Base-by-base conservation (phyloP, 305 asterid genomes). In the Solanum chacoense region DNA sequence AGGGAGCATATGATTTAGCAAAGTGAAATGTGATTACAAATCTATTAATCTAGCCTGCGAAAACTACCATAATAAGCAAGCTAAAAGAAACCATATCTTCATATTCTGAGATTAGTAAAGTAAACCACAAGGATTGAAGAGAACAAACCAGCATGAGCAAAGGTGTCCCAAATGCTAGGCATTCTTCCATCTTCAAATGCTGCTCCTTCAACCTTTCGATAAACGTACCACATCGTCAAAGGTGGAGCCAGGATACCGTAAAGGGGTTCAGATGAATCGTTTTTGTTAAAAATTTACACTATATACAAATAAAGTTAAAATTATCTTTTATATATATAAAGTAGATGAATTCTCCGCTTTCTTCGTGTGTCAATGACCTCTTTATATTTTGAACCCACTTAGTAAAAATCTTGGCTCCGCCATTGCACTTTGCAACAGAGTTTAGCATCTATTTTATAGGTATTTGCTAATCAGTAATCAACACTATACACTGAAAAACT, bases 131-230 rank as follows among this genome's bases (percentile, higher is more conserved):
- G 85, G 85, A 12, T 20, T 36, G 37, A 45, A 50, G 29, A 81
- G 75, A 37, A 88, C 89, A 24, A 14, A 94, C 96, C 96, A 80
- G 94, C 87, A 81, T 93, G 94, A 87, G 93, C 89, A 85, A 88
- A 93, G 69, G 94, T 91, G 90, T 94, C 96, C 96, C 94, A 92
- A 88, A 94, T 90, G 93, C 92, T 91, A 59, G 94, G 92, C 71
- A 91, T 92, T 87, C 95, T 92, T 77, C 96, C 96, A 89, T 94
- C 95, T 69, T 91, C 93, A 76, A 87, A 91, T 22, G 94, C 93
- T 32, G 96, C 96, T 28, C 96, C 95, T 89, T 94, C 96, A 69
- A 88, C 90, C 90, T 88, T 63, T 35, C 34, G 36, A 40, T 37
- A 77, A 40, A 87, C 14, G 14, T 26, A 76, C 35, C 71, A 63